These are phyloP conservation scores for Rossbeevera mucosa DNA, from an alignment of 768 basidiomycete genomes.

Conservation along the genomic window DNA sequence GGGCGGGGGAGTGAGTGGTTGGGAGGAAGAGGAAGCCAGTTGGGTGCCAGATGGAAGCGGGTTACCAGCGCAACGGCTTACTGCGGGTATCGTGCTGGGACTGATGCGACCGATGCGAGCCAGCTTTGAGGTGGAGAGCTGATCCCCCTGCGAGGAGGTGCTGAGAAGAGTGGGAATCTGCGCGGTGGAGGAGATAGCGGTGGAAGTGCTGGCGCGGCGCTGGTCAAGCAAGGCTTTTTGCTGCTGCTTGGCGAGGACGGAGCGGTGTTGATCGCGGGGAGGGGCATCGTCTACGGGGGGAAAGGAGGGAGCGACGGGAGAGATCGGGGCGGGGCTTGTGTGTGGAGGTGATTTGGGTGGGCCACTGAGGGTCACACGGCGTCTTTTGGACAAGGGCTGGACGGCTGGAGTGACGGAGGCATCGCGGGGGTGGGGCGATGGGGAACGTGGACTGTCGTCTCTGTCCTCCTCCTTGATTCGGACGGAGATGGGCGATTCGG, in stretches of 20 bases:
- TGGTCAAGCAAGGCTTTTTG: slow-evolving; percentile 70
- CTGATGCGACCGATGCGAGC: slow-evolving; percentile 36
- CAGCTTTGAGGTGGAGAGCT: slow-evolving; percentile 27
- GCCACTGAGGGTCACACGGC: slow-evolving; percentile 69
- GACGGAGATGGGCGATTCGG: slow-evolving; percentile 41
- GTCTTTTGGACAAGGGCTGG: slow-evolving; percentile 50
- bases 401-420: slow-evolving; percentile 37
- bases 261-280: slow-evolving; percentile 37
- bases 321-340: slow-evolving; percentile 52
- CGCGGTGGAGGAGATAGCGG: slow-evolving; percentile 32
- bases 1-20: slow-evolving; percentile 22
- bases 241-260: slow-evolving; percentile 63
- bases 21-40: slow-evolving; percentile 20
- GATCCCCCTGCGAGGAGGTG: slow-evolving; percentile 20
- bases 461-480: slow-evolving; percentile 65
- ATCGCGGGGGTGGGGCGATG: slow-evolving; percentile 22
- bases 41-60: slow-evolving; percentile 21
- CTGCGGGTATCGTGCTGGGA: slow-evolving; percentile 28
- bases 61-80: slow-evolving; percentile 26
- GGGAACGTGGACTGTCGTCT: slow-evolving; percentile 39
- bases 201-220: slow-evolving; percentile 56
- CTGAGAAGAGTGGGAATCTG: slow-evolving; percentile 22
- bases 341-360: slow-evolving; percentile 41
- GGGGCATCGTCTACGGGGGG: slow-evolving; percentile 54
- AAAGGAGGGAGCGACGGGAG: slow-evolving; percentile 63